phyloP scores from a whole-genome alignment of 2,329 filamentous ascomycete species.

The Fonsecaea nubica region DNA sequence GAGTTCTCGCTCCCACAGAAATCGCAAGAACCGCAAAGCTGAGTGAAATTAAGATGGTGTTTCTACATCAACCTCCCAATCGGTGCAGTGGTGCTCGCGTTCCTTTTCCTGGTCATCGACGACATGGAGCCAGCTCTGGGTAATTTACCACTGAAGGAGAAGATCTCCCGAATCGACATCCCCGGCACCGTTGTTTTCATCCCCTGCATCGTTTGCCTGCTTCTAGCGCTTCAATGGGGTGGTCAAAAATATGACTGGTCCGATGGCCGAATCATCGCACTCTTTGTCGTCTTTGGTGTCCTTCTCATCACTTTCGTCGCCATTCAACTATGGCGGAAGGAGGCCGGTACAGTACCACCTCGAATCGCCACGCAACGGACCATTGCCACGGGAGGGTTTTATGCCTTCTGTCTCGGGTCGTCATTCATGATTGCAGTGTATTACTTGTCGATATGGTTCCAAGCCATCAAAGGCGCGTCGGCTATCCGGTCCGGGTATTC shows the following conservation, averaged over 20 bases:
- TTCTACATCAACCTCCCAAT: conserved; percentile 41
- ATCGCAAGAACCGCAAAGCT: neutral
- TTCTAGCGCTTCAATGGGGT: conserved; percentile 53
- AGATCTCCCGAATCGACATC: conserved; percentile 41
- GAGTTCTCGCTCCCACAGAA: neutral
- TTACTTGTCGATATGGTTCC: conserved; percentile 54
- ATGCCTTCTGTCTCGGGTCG: conserved; percentile 46
- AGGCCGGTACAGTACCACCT: conserved; percentile 52
- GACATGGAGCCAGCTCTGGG: conserved; percentile 37
- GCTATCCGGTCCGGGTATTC: conserved; percentile 36
- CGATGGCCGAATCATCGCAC: conserved; percentile 52
- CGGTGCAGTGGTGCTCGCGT: conserved; percentile 46
- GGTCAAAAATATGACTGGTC: conserved; percentile 54
- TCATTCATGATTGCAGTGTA: conserved; percentile 48
- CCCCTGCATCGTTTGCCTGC: conserved; percentile 44
- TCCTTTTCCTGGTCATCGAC: conserved; percentile 32
- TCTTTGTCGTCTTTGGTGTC: conserved; percentile 56
- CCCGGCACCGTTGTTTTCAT: conserved; percentile 48
- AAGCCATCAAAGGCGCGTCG: conserved; percentile 50
- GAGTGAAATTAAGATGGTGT: conserved; percentile 26
- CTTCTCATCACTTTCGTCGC: conserved; percentile 55
- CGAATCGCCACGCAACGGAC: conserved; percentile 50
- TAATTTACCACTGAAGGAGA: conserved; percentile 34
- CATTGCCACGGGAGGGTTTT: conserved; percentile 44
- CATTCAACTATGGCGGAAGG: conserved; percentile 54